Conservation (phyloP, 371 early-diverging fungal genomes). For the Paraphysoderma sedebokerense region DNA sequence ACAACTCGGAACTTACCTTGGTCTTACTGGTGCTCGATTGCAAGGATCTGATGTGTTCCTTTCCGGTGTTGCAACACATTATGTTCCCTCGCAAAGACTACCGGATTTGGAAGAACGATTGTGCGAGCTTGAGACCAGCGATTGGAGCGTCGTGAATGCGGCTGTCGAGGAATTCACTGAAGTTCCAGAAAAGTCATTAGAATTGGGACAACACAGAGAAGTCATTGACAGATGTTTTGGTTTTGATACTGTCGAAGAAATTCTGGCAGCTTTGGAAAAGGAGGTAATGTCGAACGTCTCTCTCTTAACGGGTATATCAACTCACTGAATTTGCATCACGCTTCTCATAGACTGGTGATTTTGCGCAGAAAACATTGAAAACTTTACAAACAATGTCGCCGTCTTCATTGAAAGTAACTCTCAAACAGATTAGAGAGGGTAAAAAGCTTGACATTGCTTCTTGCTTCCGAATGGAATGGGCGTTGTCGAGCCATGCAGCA, state of each 20-base stretch:
- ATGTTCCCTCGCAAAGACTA: conserved; percentile 70
- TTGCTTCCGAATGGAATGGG: conserved; percentile 76
- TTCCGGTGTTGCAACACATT: conserved; percentile 94
- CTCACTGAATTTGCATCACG: neutral
- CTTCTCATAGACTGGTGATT: too few species aligned
- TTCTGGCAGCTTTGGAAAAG: conserved; percentile 53
- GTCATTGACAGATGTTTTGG: conserved; percentile 80
- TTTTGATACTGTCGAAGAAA: conserved; percentile 56
- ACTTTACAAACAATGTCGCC: conserved; percentile 57
- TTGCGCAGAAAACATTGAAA: conserved; percentile 50
- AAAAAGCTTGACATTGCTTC: conserved; percentile 43
- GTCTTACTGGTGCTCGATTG: conserved; percentile 71
- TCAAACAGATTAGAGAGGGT: conserved; percentile 62
- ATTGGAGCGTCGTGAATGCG: conserved; percentile 64
- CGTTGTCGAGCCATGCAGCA: conserved; percentile 58
- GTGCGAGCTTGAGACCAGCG: conserved; percentile 58
- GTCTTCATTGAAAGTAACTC: conserved; percentile 63
- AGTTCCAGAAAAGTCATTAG: conserved; percentile 16
- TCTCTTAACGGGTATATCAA: neutral
- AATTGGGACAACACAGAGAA: conserved; percentile 38
- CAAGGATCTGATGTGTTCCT: conserved; percentile 66
- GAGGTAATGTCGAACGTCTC: conserved; percentile 15
- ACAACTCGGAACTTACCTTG: conserved; percentile 79
- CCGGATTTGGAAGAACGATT: conserved; percentile 62
- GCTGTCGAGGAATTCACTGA: conserved; percentile 85